These are phyloP conservation scores for Pleurotus eryngii DNA, from an alignment of 768 basidiomycete genomes.

Conservation along the genomic window DNA sequence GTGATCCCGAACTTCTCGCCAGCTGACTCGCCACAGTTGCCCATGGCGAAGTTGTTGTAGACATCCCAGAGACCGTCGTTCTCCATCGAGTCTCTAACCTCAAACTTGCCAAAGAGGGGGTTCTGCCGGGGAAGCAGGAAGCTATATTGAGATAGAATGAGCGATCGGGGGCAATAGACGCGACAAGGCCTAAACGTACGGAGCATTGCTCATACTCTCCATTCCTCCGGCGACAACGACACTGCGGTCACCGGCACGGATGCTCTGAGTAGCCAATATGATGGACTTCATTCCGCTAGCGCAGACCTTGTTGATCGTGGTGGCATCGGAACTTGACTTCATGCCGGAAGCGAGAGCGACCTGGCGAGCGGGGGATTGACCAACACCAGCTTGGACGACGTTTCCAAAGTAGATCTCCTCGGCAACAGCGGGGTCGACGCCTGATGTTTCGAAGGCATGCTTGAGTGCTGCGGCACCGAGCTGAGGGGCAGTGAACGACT, in stretches of 20 bases:
- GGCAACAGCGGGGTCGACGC: slow-evolving; percentile 75
- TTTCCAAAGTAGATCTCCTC: slow-evolving; percentile 98
- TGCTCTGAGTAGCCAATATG: slow-evolving; percentile 89
- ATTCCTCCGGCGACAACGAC: slow-evolving; percentile 95
- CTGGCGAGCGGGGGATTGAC: slow-evolving; percentile 97
- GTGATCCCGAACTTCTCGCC: slow-evolving; percentile 81
- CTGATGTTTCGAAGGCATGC: slow-evolving; percentile 79
- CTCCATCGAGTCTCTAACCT: slow-evolving; percentile 83
- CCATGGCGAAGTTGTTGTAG: slow-evolving; percentile 98
- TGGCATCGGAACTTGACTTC: slow-evolving; percentile 84
- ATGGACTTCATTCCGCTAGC: slow-evolving; percentile 96
- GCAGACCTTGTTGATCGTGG: slow-evolving; percentile 99
- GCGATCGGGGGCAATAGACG: neutral
- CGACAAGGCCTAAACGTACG: slow-evolving; percentile 55
- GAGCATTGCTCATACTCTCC: slow-evolving; percentile 99
- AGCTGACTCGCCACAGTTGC: slow-evolving; percentile 89
- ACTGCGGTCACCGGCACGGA: slow-evolving; percentile 79
- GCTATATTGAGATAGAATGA: slow-evolving; percentile 30
- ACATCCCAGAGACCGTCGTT: slow-evolving; percentile 95
- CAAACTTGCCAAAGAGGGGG: slow-evolving; percentile 86
- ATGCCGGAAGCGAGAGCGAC: slow-evolving; percentile 92
- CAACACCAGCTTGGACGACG: slow-evolving; percentile 95
- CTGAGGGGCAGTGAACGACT: slow-evolving; percentile 85
- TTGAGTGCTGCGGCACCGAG: slow-evolving; percentile 88
- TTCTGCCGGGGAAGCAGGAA: slow-evolving; percentile 82